Evolutionary conservation across 345 rosid species (phyloP), one percentile per base, ranked within the genome.

Genomic region (Populus pruinosa): DNA sequence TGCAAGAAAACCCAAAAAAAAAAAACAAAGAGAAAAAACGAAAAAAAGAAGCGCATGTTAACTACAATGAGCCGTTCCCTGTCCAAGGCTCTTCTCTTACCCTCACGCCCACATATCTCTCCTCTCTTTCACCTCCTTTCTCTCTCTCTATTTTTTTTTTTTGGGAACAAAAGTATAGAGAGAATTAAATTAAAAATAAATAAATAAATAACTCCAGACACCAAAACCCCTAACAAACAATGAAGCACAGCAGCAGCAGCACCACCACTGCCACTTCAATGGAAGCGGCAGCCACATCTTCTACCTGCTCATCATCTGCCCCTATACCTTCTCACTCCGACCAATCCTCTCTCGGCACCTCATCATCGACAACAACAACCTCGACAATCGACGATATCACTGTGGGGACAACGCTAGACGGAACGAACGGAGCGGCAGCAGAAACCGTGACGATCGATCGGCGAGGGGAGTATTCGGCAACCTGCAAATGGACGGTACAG

Each of bases 401-500:
- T 16, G 87, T 82, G 31, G 89, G 89, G 71, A 83, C 88, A 59
- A 76, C 89, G 8, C 75, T 97, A 55, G 98, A 93, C 69, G 94
- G 97, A 29, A 84, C 82, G 88, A 89, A 91, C 64, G 97, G 93
- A 8, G 97, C 98, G 23, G 86, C 87, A 50, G 87, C 87, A 47
- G 99, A 94, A 85, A 85, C 88, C 18, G 97, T 94, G 23, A 84
- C 87, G 68, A 84, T 93, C 79, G 97, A 92, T 83, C 96, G 98
- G 2, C 84, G 92, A 0, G 97, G 95, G 2, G 98, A 91, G 70
- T 85, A 88, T 87, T 85, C 94, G 2, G 97, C 99, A n/a, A 68
- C 88, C 23, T 96, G 98, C 84, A 72, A 90, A 81, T 96, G 99
- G 99, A 93, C 95, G 82, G 98, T 96, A 6, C 88, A 89, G 36